A percentile compares a stretch with the other conserved stretches of the same genome.
These are phyloP conservation scores for Paramecium pentaurelia DNA, from an alignment of 73 alveolate species.

Conservation along the genomic window DNA sequence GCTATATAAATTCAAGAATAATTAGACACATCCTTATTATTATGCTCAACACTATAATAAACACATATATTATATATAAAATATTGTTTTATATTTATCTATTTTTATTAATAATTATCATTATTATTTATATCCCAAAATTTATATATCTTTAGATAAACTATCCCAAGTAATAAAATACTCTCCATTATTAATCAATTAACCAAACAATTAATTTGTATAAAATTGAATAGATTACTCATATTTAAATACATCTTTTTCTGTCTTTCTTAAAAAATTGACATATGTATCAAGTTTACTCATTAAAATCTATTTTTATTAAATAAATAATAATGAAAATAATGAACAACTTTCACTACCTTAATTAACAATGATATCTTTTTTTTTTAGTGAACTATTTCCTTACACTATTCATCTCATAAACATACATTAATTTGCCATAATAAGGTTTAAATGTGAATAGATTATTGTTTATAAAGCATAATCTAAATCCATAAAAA, in stretches of 20 bases:
- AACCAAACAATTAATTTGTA: background rate
- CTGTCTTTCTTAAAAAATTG: background rate
- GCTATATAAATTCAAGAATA: too few relatives aligned
- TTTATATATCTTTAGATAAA: background rate
- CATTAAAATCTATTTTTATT: too few relatives aligned
- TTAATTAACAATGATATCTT: too few relatives aligned
- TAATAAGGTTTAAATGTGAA: background rate
- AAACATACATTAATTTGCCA: background rate
- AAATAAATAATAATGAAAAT: background rate
- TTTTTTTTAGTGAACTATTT: too few relatives aligned
- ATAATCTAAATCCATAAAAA: background rate
- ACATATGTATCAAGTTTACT: background rate
- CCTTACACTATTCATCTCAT: background rate
- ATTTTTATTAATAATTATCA: too few relatives aligned
- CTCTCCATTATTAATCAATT: background rate
- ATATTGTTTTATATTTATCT: too few relatives aligned
- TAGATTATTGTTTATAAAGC: background rate
- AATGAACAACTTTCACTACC: background rate
- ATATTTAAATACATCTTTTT: background rate
- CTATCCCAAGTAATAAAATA: background rate
- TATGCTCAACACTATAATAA: too few relatives aligned
- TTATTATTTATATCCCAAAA: too few relatives aligned
- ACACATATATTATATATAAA: too few relatives aligned
- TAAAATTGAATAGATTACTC: background rate
- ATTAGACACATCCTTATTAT: too few relatives aligned